phyloP scores from a whole-genome alignment of 768 basidiomycete species.

The Rhodotorula diobovata region DNA sequence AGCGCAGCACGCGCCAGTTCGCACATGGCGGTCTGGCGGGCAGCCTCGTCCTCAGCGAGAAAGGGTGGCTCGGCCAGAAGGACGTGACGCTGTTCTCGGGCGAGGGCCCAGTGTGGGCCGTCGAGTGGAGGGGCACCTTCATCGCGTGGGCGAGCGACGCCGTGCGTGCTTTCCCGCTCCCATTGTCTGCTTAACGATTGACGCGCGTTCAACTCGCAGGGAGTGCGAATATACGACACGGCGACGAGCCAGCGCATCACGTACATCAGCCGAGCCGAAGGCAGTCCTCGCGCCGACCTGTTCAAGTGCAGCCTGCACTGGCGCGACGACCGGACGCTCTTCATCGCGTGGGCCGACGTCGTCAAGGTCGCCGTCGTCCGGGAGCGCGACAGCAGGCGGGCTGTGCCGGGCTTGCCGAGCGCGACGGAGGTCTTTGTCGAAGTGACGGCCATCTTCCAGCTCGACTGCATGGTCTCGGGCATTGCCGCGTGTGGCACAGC shows the following conservation, averaged over 20 bases:
- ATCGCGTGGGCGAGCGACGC: conserved; percentile 96
- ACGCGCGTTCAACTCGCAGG: conserved; percentile 51
- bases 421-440: conserved; percentile 60
- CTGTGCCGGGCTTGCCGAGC: conserved; percentile 10
- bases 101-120: conserved; percentile 92
- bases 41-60: conserved; percentile 77
- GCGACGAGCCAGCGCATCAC: conserved; percentile 70
- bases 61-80: conserved; percentile 93
- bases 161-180: conserved; percentile 51
- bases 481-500: conserved; percentile 60
- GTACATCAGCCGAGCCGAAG: conserved; percentile 73
- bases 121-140: conserved; percentile 74
- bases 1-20: conserved; percentile 68
- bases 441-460: conserved; percentile 81
- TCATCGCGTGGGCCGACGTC: conserved; percentile 80
- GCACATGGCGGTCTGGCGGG: conserved; percentile 92
- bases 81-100: conserved; percentile 69
- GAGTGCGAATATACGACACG: conserved; percentile 89
- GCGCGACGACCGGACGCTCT: conserved; percentile 84
- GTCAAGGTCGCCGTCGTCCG: conserved; percentile 79
- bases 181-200: not conserved
- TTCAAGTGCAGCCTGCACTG: conserved; percentile 89
- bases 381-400: conserved; percentile 38
- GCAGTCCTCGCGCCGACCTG: conserved; percentile 84
- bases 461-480: conserved; percentile 93